Evolutionary conservation across 2,329 filamentous ascomycete species (phyloP).

Genomic region (Phoma sp.): DNA sequence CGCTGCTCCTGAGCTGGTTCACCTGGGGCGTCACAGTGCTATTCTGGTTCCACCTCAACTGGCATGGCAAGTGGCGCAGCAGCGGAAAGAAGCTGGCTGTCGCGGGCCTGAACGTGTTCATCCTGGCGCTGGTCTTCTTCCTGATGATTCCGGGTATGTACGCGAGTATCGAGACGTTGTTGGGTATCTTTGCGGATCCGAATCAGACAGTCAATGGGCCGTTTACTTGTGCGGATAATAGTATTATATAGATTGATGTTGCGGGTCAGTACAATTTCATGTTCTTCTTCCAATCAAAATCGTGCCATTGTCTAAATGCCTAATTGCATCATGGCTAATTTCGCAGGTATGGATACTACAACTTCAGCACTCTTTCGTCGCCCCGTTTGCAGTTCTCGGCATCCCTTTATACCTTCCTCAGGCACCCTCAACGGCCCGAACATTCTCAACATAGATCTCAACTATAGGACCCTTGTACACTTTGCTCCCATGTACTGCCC

Average conservation of each 20-base stretch:
- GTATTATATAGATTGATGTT: conserved; percentile 10
- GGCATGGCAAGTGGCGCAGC: conserved; percentile 34
- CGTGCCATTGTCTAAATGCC: no score
- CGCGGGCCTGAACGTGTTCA: conserved; percentile 31
- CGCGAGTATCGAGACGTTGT: conserved; percentile 30
- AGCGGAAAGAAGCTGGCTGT: conserved; percentile 29
- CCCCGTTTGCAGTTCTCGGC: no score
- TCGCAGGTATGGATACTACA: no score
- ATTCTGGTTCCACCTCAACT: conserved; percentile 42
- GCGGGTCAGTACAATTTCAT: no score
- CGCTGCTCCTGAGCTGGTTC: conserved; percentile 36
- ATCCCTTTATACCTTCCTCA: not conserved
- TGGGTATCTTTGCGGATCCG: conserved; percentile 35
- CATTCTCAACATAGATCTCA: conserved; percentile 16
- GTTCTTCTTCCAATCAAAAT: no score
- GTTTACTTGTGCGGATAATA: conserved; percentile 41
- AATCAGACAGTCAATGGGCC: conserved; percentile 33
- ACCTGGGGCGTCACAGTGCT: conserved; percentile 39
- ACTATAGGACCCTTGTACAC: conserved; percentile 27
- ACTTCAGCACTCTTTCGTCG: no score
- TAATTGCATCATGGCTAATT: no score
- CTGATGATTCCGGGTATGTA: conserved; percentile 39
- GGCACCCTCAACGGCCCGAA: not conserved
- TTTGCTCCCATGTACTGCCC: conserved; percentile 22
- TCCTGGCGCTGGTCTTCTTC: conserved; percentile 31